Percentiles rank a stretch among this genome's conserved stretches.
Evolutionary conservation across 495 filamentous ascomycete genomes (phyloP).

Genomic region (Xylaria castorea): DNA sequence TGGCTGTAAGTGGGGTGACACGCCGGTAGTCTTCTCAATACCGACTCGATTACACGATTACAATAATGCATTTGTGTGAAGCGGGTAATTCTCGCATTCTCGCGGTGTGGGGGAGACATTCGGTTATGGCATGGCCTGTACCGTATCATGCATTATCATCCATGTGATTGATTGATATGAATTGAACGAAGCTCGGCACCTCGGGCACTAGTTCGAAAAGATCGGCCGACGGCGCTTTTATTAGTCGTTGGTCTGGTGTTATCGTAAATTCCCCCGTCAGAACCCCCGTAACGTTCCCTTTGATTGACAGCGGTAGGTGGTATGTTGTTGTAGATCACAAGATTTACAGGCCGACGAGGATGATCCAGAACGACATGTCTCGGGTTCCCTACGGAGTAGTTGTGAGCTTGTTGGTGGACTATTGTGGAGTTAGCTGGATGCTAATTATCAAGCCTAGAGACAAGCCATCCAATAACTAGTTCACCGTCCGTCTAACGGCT

Average conservation of each 20-base stretch:
- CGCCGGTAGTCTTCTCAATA: slow-evolving; percentile 1
- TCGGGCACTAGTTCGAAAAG: slow-evolving; percentile 16
- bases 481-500: slow-evolving; percentile 31
- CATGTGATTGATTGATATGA: slow-evolving; percentile 13
- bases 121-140: slow-evolving; percentile 1
- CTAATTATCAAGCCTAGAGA: slow-evolving; percentile 22
- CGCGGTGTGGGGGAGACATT: slow-evolving; percentile 1
- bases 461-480: slow-evolving; percentile 24
- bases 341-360: slow-evolving; percentile 7
- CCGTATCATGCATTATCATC: slow-evolving; percentile 10
- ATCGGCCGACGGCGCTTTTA: slow-evolving; percentile 14
- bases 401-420: slow-evolving; percentile 3
- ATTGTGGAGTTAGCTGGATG: slow-evolving; percentile 25
- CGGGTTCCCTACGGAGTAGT: slow-evolving; percentile 8
- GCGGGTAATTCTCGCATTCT: slow-evolving; percentile 23
- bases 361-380: slow-evolving; percentile 18
- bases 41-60: slow-evolving; percentile 30
- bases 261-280: neutral
- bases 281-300: slow-evolving; percentile 22
- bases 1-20: slow-evolving; percentile 9
- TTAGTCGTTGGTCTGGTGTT: slow-evolving; percentile 6
- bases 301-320: slow-evolving; percentile 15
- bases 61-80: slow-evolving; percentile 30
- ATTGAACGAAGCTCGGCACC: slow-evolving; percentile 1
- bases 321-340: slow-evolving; percentile 2